Base-by-base conservation (phyloP, 495 filamentous ascomycete species). In the Penicillium coprophilum region DNA sequence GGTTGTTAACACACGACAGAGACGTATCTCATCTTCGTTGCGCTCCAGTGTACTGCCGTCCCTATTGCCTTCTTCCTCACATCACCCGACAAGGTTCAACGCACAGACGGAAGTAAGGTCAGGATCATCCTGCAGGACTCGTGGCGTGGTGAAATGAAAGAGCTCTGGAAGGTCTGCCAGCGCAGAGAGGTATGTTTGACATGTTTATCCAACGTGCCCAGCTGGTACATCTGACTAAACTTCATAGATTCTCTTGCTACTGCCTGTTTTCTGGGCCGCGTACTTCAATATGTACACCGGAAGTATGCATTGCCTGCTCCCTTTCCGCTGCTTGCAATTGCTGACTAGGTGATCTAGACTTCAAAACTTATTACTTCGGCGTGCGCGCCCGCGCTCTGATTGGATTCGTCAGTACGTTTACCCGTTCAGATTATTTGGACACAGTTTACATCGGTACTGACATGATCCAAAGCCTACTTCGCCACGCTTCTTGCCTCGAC, bases 1-100 rank as follows among this genome's bases (percentile, higher is more conserved):
- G 3, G 12, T 9, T 11, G 20, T 6, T 20, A 28, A 17, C 31
- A 68, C 4, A 19, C 28, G 11, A 31, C 28, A 47, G 65, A 68
- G 49, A 81, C 83, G 0, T 85, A 83, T 59, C 65, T 84, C 6
- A 72, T 83, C 12, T 86, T 87, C 54, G 81, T 87, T 36, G 80
- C 79, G 2, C 63, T 86, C 2, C 83, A 87, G 67, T 79, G 79
- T 36, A 60, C 78, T 6, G 81, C 81, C 0, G 79, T 78, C 1
- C 66, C 83, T 17, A 68, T 84, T 0, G 84, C 72, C 0, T 65
- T 83, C 12, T 66, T 86, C 6, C 65, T 87, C 2, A 81, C 79
- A n/a, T 65, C 56, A 3, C 83, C 85, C 0, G 63, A 69, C 6
- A 73, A 81, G 21, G 85, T 86, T 0, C 75, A 86, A 57, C 74